Conservation (phyloP, 768 basidiomycete genomes). For the Brasilioporus rufonigricans region DNA sequence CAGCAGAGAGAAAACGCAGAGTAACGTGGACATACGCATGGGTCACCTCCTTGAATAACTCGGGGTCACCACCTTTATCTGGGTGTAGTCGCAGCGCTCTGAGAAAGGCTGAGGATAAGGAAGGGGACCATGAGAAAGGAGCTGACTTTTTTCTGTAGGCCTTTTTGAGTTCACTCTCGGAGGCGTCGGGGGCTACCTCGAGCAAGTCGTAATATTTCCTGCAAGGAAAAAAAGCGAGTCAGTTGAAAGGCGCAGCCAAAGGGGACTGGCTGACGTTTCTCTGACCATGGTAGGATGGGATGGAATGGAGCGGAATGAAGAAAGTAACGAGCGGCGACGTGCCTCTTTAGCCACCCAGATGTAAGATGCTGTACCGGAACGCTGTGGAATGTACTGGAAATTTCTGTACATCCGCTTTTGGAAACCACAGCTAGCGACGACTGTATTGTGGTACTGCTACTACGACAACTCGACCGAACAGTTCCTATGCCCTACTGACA, state of each 20-base stretch:
- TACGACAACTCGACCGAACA: not conserved
- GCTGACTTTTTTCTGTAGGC: conserved; percentile 90
- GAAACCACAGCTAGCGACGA: not conserved
- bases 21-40: conserved; percentile 67
- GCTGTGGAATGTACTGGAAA: conserved; percentile 35
- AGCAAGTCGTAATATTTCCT: conserved; percentile 94
- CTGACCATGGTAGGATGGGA: conserved; percentile 53
- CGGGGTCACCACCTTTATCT: conserved; percentile 95
- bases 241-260: not conserved
- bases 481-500: conserved; percentile 39
- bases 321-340: conserved; percentile 11
- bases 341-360: conserved; percentile 24
- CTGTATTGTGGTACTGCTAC: not conserved
- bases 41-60: conserved; percentile 96
- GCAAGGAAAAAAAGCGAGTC: conserved; percentile 9
- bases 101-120: conserved; percentile 7
- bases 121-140: not conserved
- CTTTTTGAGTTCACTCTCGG: conserved; percentile 87
- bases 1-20: not conserved
- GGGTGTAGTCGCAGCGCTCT: conserved; percentile 86
- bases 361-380: conserved; percentile 33
- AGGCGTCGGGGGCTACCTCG: conserved; percentile 75
- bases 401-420: conserved; percentile 24
- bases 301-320: conserved; percentile 13
- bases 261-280: conserved; percentile 49